Evolutionary conservation across 2,329 filamentous ascomycete species (phyloP).

Genomic region (Penicillium janthinellum): DNA sequence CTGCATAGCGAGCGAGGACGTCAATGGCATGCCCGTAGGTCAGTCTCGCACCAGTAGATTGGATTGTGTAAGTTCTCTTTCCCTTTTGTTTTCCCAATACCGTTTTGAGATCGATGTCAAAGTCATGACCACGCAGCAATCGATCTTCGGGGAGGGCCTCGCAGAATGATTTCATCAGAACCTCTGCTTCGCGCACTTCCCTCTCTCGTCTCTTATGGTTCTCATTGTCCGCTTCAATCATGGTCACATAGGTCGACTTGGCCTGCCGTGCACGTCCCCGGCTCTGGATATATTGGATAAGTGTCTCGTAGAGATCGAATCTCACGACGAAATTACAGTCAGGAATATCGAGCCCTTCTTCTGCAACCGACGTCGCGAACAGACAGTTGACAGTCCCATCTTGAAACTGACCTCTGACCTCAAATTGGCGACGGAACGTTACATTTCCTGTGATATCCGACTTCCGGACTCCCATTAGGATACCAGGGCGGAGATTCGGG

Average conservation of each 20-base stretch:
- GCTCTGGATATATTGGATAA: slow-evolving; percentile 95
- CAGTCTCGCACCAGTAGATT: slow-evolving; percentile 71
- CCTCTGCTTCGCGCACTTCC: slow-evolving; percentile 50
- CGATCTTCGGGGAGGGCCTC: slow-evolving; percentile 72
- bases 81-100: slow-evolving; percentile 56
- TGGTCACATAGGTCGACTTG: slow-evolving; percentile 79
- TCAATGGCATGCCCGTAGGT: slow-evolving; percentile 74
- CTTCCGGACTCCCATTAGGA: slow-evolving; percentile 64
- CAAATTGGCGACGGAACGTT: slow-evolving; percentile 72
- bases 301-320: slow-evolving; percentile 85
- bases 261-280: slow-evolving; percentile 78
- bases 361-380: slow-evolving; percentile 66
- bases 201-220: slow-evolving; percentile 63
- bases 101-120: slow-evolving; percentile 54
- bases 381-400: slow-evolving; percentile 39
- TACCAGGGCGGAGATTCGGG: slow-evolving; percentile 60
- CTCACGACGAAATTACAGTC: slow-evolving; percentile 66
- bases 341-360: slow-evolving; percentile 67
- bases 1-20: slow-evolving; percentile 72
- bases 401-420: slow-evolving; percentile 67
- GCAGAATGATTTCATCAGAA: slow-evolving; percentile 74
- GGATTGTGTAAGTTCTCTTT: slow-evolving; percentile 61
- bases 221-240: slow-evolving; percentile 75
- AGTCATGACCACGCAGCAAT: slow-evolving; percentile 62
- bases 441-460: slow-evolving; percentile 60